Conservation (phyloP, 75 land plant species). For the Sequoiadendron giganteum region DNA sequence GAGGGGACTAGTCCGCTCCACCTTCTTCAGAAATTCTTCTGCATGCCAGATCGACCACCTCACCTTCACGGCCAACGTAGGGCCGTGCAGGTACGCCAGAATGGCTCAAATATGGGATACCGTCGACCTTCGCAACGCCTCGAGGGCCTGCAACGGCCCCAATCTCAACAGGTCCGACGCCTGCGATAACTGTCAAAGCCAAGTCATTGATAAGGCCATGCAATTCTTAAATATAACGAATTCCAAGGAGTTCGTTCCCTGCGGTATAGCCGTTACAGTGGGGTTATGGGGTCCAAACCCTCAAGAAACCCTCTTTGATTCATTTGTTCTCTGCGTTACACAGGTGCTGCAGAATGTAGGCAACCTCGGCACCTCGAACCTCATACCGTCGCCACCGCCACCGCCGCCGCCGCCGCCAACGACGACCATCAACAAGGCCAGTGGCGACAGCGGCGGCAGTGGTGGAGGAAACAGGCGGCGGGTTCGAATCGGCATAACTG, state of each 20-base stretch:
- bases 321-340: slow-evolving; percentile 21
- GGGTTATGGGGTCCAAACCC: slow-evolving; percentile 21
- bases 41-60: not conserved
- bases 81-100: slow-evolving; percentile 19
- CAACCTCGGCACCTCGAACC: slow-evolving; percentile 15
- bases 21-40: slow-evolving; percentile 11
- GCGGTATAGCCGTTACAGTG: slow-evolving; percentile 31
- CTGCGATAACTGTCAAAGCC: slow-evolving; percentile 18
- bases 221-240: slow-evolving; percentile 13
- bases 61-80: slow-evolving; percentile 8
- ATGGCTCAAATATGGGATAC: slow-evolving; percentile 9
- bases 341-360: slow-evolving; percentile 21
- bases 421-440: not conserved
- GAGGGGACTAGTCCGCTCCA: slow-evolving; percentile 16
- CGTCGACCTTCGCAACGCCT: slow-evolving; percentile 3
- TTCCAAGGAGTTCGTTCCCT: slow-evolving; percentile 27
- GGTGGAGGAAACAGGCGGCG: not conserved
- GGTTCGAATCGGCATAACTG: not conserved
- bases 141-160: slow-evolving; percentile 3
- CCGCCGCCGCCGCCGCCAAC: slow-evolving; percentile 10
- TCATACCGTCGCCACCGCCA: slow-evolving; percentile 24
- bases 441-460: not conserved
- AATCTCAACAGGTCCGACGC: not conserved
- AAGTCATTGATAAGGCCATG: slow-evolving; percentile 6
- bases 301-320: not conserved